Evolutionary conservation across 257 asterid genomes (phyloP).

Genomic region (Galeopsis tetrahit): DNA sequence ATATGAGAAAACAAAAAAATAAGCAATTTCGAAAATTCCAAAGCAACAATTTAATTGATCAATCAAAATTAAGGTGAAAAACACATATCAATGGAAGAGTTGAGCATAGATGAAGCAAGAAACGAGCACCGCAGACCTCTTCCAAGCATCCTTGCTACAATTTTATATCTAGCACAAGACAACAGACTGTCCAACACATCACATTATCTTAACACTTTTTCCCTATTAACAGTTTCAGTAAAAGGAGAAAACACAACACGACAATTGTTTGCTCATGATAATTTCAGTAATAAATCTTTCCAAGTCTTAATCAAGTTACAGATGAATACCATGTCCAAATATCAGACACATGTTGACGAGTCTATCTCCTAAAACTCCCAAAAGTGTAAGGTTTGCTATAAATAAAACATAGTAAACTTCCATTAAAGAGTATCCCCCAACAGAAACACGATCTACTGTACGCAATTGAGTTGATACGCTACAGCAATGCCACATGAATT

Average conservation of each 20-base stretch:
- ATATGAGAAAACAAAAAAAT: background rate
- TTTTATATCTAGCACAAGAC: background rate
- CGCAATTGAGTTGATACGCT: background rate
- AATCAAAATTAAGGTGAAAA: background rate
- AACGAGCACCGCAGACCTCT: background rate
- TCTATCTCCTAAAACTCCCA: background rate
- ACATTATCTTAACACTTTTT: background rate
- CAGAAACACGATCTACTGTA: background rate
- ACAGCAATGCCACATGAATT: background rate
- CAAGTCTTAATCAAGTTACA: background rate
- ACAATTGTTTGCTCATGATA: background rate
- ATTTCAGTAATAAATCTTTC: background rate
- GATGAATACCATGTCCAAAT: background rate
- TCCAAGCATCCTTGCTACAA: background rate
- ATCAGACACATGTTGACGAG: slow-evolving; percentile 12
- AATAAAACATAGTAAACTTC: background rate
- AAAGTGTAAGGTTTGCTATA: background rate
- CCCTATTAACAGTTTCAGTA: slow-evolving; percentile 7
- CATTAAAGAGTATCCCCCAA: background rate
- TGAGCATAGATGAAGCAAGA: background rate
- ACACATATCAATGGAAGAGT: background rate
- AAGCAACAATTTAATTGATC: slow-evolving; percentile 17
- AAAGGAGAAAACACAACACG: background rate
- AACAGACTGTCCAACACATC: slow-evolving; percentile 1
- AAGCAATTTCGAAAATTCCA: background rate